Evolutionary conservation across 192 early-diverging fungal genomes (phyloP).

Genomic region (Dissophora globulifera): DNA sequence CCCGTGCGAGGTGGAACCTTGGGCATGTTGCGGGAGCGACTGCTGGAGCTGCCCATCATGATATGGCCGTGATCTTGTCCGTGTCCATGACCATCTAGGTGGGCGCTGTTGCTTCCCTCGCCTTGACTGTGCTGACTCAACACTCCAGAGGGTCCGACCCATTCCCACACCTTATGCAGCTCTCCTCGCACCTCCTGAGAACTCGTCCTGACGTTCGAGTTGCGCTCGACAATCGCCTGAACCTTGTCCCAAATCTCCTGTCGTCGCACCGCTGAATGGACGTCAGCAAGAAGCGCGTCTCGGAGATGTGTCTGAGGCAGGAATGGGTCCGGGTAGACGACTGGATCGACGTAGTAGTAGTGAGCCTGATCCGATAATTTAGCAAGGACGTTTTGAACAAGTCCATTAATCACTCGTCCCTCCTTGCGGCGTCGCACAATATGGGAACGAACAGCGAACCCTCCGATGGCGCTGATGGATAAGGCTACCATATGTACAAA

Average conservation of each 20-base stretch:
- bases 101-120: neutral
- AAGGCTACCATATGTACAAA: conserved; percentile 4
- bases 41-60: neutral
- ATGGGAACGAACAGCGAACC: conserved; percentile 11
- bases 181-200: conserved; percentile 69
- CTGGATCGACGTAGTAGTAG: conserved; percentile 70
- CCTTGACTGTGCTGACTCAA: conserved; percentile 1
- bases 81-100: neutral
- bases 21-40: conserved; percentile 8
- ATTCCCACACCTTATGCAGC: conserved; percentile 74
- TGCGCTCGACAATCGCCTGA: conserved; percentile 65
- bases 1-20: conserved; percentile 31
- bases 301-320: conserved; percentile 61
- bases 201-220: conserved; percentile 70
- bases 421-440: conserved; percentile 23
- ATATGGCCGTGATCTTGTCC: neutral
- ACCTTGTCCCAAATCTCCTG: conserved; percentile 70
- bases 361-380: conserved; percentile 61
- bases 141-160: conserved; percentile 63
- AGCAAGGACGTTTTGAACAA: conserved; percentile 34
- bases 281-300: conserved; percentile 64
- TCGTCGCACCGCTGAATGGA: conserved; percentile 51
- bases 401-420: conserved; percentile 23
- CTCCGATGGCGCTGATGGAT: neutral
- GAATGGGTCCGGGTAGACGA: conserved; percentile 61